Conservation (phyloP, 441 rosid genomes). For the Biscutella laevigata region DNA sequence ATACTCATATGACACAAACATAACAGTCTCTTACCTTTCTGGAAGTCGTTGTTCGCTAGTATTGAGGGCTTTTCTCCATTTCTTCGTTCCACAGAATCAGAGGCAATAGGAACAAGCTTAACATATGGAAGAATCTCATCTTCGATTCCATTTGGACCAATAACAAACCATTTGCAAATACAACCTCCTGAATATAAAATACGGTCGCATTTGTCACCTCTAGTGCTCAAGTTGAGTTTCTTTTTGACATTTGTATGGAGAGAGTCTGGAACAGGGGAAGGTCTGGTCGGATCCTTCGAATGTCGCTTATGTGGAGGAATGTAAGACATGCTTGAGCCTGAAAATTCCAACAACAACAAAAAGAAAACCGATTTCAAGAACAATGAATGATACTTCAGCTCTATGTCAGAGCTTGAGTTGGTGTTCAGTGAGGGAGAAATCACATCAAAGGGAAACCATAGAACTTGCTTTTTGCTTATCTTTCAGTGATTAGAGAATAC, state of each 20-base stretch:
- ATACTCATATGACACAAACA: background rate
- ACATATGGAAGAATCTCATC: constrained; percentile 30
- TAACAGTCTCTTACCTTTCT: constrained; percentile 28
- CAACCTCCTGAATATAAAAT: constrained; percentile 33
- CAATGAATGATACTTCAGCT: background rate
- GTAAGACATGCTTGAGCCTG: constrained; percentile 38
- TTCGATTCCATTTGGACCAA: constrained; percentile 27
- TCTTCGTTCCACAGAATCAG: constrained; percentile 12
- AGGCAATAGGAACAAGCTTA: constrained; percentile 20
- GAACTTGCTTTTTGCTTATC: too few species aligned
- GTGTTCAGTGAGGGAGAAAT: background rate
- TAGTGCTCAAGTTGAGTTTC: constrained; percentile 11
- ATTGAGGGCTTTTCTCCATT: constrained; percentile 13
- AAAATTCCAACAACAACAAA: background rate
- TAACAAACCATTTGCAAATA: constrained; percentile 40
- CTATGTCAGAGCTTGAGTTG: background rate
- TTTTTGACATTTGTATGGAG: constrained; percentile 25
- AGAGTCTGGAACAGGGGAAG: constrained; percentile 33
- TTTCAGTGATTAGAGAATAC: background rate
- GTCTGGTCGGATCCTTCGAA: constrained; percentile 23
- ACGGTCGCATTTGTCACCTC: background rate
- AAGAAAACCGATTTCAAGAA: background rate
- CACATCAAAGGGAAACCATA: background rate
- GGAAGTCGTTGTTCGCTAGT: constrained; percentile 9
- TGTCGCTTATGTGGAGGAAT: constrained; percentile 61